These are phyloP conservation scores for Amesomyces nigricolor DNA, from an alignment of 2,329 filamentous ascomycete species.

Conservation along the genomic window DNA sequence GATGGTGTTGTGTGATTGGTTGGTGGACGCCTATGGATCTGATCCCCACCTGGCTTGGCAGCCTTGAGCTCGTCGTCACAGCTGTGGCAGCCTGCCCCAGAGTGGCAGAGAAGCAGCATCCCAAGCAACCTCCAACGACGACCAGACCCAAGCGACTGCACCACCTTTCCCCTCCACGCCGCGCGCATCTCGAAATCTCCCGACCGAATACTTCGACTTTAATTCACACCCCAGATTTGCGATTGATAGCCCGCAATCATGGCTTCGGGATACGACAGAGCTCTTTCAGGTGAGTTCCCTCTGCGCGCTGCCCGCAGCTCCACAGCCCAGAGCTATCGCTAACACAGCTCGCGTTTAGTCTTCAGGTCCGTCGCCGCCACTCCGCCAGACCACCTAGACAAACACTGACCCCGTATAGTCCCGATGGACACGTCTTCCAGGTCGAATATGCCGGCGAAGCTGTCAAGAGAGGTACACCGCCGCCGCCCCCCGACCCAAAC, in stretches of 20 bases:
- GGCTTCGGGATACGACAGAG: constrained; percentile 98
- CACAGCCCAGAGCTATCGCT: constrained; percentile 32
- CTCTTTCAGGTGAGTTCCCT: constrained; percentile 77
- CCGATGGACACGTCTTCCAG: constrained; percentile 98
- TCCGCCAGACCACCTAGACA: background rate
- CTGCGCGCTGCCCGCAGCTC: constrained; percentile 4
- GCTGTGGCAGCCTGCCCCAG: constrained; percentile 26
- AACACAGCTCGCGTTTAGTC: constrained; percentile 52
- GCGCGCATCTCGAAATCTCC: background rate
- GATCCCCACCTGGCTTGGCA: constrained; percentile 15
- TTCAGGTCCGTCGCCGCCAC: constrained; percentile 60
- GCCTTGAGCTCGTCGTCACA: constrained; percentile 27
- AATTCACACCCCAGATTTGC: background rate
- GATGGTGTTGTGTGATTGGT: background rate
- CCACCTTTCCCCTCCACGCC: background rate
- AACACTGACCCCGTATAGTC: constrained; percentile 58
- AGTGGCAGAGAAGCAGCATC: background rate
- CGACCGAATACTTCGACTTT: background rate
- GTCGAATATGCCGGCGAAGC: constrained; percentile 99
- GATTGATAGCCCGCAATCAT: constrained; percentile 37
- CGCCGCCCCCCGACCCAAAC: constrained; percentile 12
- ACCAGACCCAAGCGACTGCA: constrained; percentile 1
- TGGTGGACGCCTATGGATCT: background rate
- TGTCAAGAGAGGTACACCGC: constrained; percentile 82
- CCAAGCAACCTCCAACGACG: constrained; percentile 2